Conservation (phyloP, 2,329 filamentous ascomycete genomes). For the Fusarium tjaetaba region DNA sequence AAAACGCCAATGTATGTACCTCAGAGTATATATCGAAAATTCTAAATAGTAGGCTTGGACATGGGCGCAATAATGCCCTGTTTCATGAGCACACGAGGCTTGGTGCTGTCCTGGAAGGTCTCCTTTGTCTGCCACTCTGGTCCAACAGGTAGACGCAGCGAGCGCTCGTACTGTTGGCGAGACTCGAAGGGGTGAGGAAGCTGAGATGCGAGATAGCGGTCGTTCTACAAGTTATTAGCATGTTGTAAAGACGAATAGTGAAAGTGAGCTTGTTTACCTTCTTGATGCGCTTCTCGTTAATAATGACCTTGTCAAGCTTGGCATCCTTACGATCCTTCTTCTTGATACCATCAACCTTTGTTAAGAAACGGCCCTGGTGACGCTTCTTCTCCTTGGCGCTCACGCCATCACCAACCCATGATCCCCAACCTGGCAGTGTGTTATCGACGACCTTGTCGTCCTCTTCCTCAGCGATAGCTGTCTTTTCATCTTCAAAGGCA, state of each 20-base stretch:
- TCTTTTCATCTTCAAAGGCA: slow-evolving; percentile 85
- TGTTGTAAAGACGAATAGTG: not conserved
- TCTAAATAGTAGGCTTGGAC: slow-evolving; percentile 71
- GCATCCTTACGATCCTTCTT: slow-evolving; percentile 81
- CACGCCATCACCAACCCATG: slow-evolving; percentile 87
- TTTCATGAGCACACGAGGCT: slow-evolving; percentile 90
- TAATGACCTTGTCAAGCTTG: slow-evolving; percentile 84
- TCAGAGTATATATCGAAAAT: not conserved
- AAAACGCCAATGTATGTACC: slow-evolving; percentile 18
- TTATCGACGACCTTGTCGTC: slow-evolving; percentile 85
- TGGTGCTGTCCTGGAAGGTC: slow-evolving; percentile 88
- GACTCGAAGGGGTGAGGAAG: slow-evolving; percentile 93
- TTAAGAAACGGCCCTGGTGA: slow-evolving; percentile 70
- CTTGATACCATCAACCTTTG: slow-evolving; percentile 77
- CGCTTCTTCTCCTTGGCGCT: slow-evolving; percentile 73
- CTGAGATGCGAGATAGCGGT: slow-evolving; percentile 84
- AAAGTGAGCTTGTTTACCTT: slow-evolving; percentile 68
- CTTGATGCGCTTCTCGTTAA: slow-evolving; percentile 89
- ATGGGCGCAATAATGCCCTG: slow-evolving; percentile 90
- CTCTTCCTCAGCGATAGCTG: slow-evolving; percentile 75
- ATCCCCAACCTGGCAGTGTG: slow-evolving; percentile 93
- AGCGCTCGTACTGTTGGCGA: slow-evolving; percentile 88
- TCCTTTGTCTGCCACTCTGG: slow-evolving; percentile 98
- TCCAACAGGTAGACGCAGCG: slow-evolving; percentile 85
- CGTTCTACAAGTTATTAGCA: slow-evolving; percentile 65